Evolutionary conservation across 2,329 filamentous ascomycete genomes (phyloP).

Genomic region (Trichophyton schoenleinii): DNA sequence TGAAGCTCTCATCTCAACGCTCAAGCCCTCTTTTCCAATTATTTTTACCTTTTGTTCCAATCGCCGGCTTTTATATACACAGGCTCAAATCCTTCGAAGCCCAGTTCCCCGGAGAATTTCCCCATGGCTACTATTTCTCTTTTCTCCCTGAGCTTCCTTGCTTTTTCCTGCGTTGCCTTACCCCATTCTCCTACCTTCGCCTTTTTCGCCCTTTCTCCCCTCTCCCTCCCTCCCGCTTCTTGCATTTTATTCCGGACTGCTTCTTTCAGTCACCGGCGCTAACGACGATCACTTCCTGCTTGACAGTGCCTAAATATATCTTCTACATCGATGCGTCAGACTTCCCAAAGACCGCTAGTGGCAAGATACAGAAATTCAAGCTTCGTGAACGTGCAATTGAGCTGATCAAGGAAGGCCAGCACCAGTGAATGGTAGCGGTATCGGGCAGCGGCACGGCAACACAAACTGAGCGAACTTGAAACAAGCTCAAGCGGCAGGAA

Average conservation of each 20-base stretch:
- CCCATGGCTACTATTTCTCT: not conserved
- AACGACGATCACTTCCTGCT: slow-evolving; percentile 1
- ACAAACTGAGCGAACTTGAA: not conserved
- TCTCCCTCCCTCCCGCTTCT: not conserved
- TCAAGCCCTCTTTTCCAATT: not conserved
- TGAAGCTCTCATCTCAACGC: not conserved
- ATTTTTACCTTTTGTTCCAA: not conserved
- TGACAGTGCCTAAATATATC: slow-evolving; percentile 65
- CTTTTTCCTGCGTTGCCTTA: not conserved
- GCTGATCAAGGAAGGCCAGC: slow-evolving; percentile 30
- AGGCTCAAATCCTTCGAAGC: not conserved
- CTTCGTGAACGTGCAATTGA: slow-evolving; percentile 53
- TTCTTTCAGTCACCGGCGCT: not conserved
- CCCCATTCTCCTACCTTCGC: not conserved
- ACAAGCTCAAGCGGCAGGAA: not conserved
- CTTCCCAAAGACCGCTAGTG: slow-evolving; percentile 92
- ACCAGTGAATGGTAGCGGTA: too few relatives aligned
- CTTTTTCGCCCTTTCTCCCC: not conserved
- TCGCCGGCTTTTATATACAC: too few relatives aligned
- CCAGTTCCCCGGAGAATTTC: slow-evolving; percentile 1
- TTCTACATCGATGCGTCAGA: slow-evolving; percentile 58
- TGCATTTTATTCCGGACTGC: not conserved
- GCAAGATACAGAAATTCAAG: slow-evolving; percentile 94
- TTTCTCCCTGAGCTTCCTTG: not conserved
- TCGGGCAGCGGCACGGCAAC: too few relatives aligned